A percentile compares a stretch with the other conserved stretches of the same genome.
Evolutionary conservation across 1,284 basidiomycete species (phyloP).

Genomic region (Coniophora puteana): DNA sequence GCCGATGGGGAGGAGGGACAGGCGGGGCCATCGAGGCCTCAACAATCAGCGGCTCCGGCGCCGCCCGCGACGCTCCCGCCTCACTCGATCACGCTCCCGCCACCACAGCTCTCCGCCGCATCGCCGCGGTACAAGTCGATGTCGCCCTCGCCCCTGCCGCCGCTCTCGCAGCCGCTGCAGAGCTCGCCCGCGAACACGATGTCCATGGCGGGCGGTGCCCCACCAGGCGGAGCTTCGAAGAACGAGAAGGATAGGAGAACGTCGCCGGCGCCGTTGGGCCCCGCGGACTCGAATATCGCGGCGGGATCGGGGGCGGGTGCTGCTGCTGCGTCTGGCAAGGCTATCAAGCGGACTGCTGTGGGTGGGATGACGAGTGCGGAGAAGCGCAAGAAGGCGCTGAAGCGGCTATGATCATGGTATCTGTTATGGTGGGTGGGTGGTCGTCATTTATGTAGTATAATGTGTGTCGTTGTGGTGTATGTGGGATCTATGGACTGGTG

Average conservation of each 20-base stretch:
- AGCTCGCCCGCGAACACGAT: slow-evolving; percentile 37
- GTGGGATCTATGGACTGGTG: slow-evolving; percentile 3
- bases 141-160: slow-evolving; percentile 33
- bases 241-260: slow-evolving; percentile 53
- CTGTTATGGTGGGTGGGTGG: slow-evolving; percentile 6
- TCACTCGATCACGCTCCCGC: slow-evolving; percentile 18
- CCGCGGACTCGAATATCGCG: slow-evolving; percentile 64
- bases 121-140: slow-evolving; percentile 33
- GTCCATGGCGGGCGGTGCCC: no score
- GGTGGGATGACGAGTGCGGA: slow-evolving; percentile 52
- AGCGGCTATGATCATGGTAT: slow-evolving; percentile 49
- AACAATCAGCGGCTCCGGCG: slow-evolving; percentile 11
- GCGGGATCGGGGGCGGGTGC: slow-evolving; percentile 26
- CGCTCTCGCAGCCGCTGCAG: slow-evolving; percentile 31
- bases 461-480: neutral
- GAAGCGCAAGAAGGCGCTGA: slow-evolving; percentile 83
- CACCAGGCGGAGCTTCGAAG: no score
- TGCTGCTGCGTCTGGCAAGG: slow-evolving; percentile 44
- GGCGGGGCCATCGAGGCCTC: slow-evolving; percentile 13
- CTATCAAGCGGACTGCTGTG: slow-evolving; percentile 64
- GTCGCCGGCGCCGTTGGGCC: slow-evolving; percentile 61
- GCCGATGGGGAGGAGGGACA: slow-evolving; percentile 6
- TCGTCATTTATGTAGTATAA: neutral
- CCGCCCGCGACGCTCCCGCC: slow-evolving; percentile 13
- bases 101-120: slow-evolving; percentile 18